Base-by-base conservation (phyloP, 2,329 filamentous ascomycete genomes). In the Penicillium sp. region DNA sequence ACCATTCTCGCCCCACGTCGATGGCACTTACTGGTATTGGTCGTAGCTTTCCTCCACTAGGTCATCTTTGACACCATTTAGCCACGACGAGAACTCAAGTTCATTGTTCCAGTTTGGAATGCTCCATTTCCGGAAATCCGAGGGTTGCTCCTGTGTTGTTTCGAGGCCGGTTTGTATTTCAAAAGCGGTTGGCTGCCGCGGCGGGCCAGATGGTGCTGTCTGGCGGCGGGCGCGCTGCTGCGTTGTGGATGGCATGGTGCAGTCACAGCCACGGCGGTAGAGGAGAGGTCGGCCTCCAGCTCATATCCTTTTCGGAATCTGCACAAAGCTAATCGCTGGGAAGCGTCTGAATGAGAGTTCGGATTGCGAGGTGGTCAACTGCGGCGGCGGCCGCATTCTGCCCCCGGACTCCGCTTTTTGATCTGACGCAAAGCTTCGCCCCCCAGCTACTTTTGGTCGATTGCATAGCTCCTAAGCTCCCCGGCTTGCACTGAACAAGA, bases 41-140 rank as follows among this genome's bases (percentile, higher is more conserved):
- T 89, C 86, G 69, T 96, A 90, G 68, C 90, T 94, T 46, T 90
- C 86, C 63, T 92, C 84, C 24, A 96, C 77, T 65, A 97, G 74
- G 59, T 85, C 83, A 40, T 84, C 81, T 61, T 88, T 85, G 46
- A 87, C 69, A 18, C 73, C 74, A 56, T 78, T 74, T 65, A 86
- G 85, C 77, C 84, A 84, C 54, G 77, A 71, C 21, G 78, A 79
- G 46, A 86, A 83, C 7, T 85, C 82, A 23, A 86, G 67, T 59
- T 84, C 71, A 75, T 85, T 75, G 79, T 53, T 54, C 54, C 60
- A 63, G 10, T 42, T 48, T 2, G 54, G 58, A 10, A 55, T 40
- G 27, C 21, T 47, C 46, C 44, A 55, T 32, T 55, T 46, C 5
- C 45, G 40, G 3, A 41, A 18, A 12, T 24, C 39, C 13, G 47